Conservation (phyloP, 73 alveolate species). For the Paramecium bursaria region DNA sequence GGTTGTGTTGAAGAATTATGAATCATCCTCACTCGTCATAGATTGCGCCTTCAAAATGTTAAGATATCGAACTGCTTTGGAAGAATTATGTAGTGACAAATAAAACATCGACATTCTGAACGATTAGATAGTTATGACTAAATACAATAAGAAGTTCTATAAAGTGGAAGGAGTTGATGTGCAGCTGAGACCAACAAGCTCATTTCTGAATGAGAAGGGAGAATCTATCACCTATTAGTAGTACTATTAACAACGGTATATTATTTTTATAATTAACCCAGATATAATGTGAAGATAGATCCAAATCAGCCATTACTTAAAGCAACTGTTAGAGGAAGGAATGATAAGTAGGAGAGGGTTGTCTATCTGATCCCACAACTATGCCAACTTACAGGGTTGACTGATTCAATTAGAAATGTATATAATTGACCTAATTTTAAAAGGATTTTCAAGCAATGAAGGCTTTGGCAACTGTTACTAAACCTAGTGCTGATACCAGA, state of each 20-base stretch:
- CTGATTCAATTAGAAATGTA: conserved; percentile 89
- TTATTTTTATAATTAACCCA: conserved; percentile 8
- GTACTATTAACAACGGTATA: conserved; percentile 28
- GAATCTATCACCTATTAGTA: conserved; percentile 18
- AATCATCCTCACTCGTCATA: not conserved
- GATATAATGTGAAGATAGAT: conserved; percentile 39
- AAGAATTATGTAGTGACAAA: conserved; percentile 6
- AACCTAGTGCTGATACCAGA: conserved; percentile 83
- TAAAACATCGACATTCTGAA: not conserved
- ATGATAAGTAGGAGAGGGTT: conserved; percentile 35
- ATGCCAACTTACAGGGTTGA: conserved; percentile 79
- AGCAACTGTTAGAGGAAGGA: conserved; percentile 43
- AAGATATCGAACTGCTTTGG: conserved; percentile 41
- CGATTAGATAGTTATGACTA: conserved; percentile 71
- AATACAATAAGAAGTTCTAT: conserved; percentile 59
- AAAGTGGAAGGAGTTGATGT: conserved; percentile 69
- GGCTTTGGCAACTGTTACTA: conserved; percentile 86
- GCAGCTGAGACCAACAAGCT: conserved; percentile 6
- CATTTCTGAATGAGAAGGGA: conserved; percentile 46
- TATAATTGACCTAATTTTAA: not conserved
- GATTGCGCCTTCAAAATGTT: conserved; percentile 48
- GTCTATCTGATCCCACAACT: conserved; percentile 25
- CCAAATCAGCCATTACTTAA: conserved; percentile 27
- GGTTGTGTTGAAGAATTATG: not conserved
- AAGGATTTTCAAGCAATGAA: conserved; percentile 90